Evolutionary conservation across 768 basidiomycete genomes (phyloP).

Genomic region (Suillus clintonianus): DNA sequence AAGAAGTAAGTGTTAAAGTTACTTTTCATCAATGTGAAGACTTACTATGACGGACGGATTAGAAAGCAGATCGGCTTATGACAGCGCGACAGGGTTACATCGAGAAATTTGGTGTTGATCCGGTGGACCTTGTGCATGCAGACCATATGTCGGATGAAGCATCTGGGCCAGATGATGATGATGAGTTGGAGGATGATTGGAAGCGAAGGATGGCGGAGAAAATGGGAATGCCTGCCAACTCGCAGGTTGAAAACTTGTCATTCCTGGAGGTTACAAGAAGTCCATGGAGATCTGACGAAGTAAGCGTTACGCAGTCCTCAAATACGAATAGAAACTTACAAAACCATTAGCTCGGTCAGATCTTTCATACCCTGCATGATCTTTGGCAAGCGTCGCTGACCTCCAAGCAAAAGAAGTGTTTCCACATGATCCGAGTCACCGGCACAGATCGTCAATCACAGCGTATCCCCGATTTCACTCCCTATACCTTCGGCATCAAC

Average conservation of each 20-base stretch:
- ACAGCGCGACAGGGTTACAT: not conserved
- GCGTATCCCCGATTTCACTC: not conserved
- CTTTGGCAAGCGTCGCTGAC: not conserved
- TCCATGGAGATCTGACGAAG: not conserved
- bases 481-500: not conserved
- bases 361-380: not conserved
- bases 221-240: not conserved
- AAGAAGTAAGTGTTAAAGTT: not conserved
- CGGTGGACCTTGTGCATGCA: not conserved
- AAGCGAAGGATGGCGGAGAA: too few relatives aligned
- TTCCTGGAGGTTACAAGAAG: not conserved
- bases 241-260: not conserved
- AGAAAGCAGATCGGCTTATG: not conserved
- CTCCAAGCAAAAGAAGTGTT: not conserved
- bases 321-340: not conserved
- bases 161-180: not conserved
- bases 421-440: not conserved
- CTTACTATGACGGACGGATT: not conserved
- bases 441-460: not conserved
- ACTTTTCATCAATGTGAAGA: not conserved
- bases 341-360: not conserved
- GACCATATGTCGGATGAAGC: not conserved
- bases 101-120: not conserved
- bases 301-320: not conserved
- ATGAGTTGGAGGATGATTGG: too few relatives aligned